phyloP scores from a whole-genome alignment of 306 rosid species.

The Dryas alaskensis region DNA sequence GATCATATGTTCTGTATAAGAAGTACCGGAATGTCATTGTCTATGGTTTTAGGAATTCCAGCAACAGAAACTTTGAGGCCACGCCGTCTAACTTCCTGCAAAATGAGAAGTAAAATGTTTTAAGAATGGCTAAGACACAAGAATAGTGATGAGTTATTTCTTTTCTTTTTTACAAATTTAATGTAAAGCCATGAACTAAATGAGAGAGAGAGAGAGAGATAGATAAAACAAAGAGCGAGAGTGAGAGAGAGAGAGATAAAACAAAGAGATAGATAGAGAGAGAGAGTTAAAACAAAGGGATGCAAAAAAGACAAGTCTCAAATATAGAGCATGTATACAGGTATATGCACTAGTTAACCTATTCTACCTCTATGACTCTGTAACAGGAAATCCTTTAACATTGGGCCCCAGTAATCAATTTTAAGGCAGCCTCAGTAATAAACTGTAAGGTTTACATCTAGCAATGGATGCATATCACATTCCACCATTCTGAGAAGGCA shows the following conservation, averaged over 20 bases:
- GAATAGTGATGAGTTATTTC: background rate
- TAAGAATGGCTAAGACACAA: conserved; percentile 1
- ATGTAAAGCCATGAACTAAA: background rate
- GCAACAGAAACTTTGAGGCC: conserved; percentile 51
- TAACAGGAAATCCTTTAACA: background rate
- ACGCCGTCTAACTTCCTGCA: conserved; percentile 46
- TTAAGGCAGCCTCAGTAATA: background rate
- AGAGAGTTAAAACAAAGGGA: no score
- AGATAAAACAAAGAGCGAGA: no score
- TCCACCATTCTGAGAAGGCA: background rate
- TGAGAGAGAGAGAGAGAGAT: background rate
- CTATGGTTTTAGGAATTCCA: conserved; percentile 53
- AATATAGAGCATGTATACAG: background rate
- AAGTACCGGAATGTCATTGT: conserved; percentile 50
- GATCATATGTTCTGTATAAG: conserved; percentile 6
- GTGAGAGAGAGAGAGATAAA: background rate
- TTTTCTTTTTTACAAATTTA: background rate
- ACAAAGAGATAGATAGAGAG: background rate
- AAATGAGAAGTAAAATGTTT: background rate
- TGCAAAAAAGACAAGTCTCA: no score
- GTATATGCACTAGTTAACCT: background rate
- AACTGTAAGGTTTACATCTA: background rate
- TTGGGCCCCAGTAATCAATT: background rate
- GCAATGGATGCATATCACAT: background rate
- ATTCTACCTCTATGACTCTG: background rate